Base-by-base conservation (phyloP, 768 basidiomycete species). In the Boletus rubroflammeus region DNA sequence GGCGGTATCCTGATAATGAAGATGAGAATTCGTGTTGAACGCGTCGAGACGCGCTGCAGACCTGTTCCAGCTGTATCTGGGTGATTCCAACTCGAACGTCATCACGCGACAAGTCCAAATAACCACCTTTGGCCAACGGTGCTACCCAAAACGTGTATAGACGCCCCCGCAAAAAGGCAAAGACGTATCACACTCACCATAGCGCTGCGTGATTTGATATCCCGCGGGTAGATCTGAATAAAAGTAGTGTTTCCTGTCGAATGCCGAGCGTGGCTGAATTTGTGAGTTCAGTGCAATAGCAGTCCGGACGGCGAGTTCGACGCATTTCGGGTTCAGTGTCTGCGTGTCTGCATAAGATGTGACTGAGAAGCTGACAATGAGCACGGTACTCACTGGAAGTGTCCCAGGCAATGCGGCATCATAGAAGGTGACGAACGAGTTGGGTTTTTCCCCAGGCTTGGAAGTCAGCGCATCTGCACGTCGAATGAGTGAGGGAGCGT, bases 231-330 rank as follows among this genome's bases (percentile, higher is more conserved):
- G 79, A 70, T 98, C 97, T 5, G 91, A 81, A 66, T 99, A 98
- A 70, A 98, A 98, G 68, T 99, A 99, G 68, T 98, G 97, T 67
- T 99, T 99, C 60, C 97, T 78, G 71, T 98, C 97, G 62, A 98
- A 98, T 0, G 90, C 80, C 0, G 93, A 96, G 19, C 79, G 76
- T 0, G 60, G 59, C 58, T 90, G 90, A 47, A 96, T 76, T 5
- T 78, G 59, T 13, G 84, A 76, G 32, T 80, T 72, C 23, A 98
- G 77, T 5, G 94, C 94, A 2, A 94, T 63, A 0, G 94, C 90
- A 0, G 93, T 86, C 8, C 90, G 79, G 0, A 94, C 69, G 3
- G 89, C 92, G 6, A 97, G 79, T 56, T 88, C 81, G 3, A 97
- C 86, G 53, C 86, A 88, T 67, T 75, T 78, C 14, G 78, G 74